Percentiles rank a stretch among this genome's conserved stretches.
These are phyloP conservation scores for Fusarium dimerum DNA, from an alignment of 2,329 filamentous ascomycete species.

Conservation along the genomic window DNA sequence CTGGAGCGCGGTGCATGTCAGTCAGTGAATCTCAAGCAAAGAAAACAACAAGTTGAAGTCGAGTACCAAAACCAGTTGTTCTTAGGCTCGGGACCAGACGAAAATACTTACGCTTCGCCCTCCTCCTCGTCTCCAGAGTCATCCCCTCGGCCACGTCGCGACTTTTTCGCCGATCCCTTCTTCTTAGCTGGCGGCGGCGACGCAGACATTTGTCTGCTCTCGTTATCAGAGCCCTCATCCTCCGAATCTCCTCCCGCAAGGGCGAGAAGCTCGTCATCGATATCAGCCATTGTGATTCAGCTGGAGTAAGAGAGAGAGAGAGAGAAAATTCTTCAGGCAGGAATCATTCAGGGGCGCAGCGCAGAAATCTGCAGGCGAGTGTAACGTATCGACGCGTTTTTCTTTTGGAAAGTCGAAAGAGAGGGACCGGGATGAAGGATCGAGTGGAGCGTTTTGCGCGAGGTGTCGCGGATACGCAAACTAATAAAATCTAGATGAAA, in stretches of 20 bases:
- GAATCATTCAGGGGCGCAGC: constrained; percentile 12
- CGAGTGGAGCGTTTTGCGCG: no score
- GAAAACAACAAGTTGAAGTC: neutral
- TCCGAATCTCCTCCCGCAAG: constrained; percentile 79
- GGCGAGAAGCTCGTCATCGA: constrained; percentile 92
- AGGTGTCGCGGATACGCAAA: no score
- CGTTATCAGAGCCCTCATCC: constrained; percentile 56
- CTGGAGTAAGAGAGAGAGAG: constrained; percentile 1
- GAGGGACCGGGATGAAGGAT: no score
- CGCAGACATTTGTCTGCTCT: constrained; percentile 56
- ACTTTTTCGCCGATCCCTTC: constrained; percentile 44
- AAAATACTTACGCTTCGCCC: constrained; percentile 44
- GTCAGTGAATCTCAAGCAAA: constrained; percentile 11
- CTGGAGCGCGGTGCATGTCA: constrained; percentile 43
- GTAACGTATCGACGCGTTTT: neutral
- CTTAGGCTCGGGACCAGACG: neutral
- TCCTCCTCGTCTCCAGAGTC: constrained; percentile 68
- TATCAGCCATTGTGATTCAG: constrained; percentile 69
- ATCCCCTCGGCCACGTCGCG: constrained; percentile 45
- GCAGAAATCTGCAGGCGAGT: neutral
- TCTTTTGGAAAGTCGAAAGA: neutral
- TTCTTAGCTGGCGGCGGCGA: constrained; percentile 48
- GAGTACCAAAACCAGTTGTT: neutral
- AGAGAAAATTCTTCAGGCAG: constrained; percentile 6
- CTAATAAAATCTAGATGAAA: neutral